Base-by-base conservation (phyloP, 2,329 filamentous ascomycete species). In the Albophoma yamanashiensis region DNA sequence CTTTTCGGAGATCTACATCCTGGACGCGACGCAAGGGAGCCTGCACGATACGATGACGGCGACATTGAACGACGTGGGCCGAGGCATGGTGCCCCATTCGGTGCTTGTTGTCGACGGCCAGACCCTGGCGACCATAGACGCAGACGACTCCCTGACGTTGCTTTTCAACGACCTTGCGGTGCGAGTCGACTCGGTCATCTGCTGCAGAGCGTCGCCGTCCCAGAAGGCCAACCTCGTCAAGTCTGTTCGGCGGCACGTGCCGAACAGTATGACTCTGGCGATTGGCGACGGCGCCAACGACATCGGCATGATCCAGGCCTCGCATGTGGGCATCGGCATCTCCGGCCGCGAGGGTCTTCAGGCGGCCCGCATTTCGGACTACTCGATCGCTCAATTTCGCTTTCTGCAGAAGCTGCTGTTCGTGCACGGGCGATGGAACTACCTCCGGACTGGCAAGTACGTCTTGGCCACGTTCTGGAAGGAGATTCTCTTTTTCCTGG, bases 281-380 rank as follows among this genome's bases (percentile, higher is more conserved):
- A 96, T 97, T 62, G 92, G 92, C 2, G 92, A 97, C 70, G 92
- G 92, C 50, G 92, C 92, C 55, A 97, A 97, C 69, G 92, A 97
- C 68, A 87, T 97, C 67, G 92, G 92, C 59, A 97, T 97, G 92
- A 96, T 97, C 56, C 90, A 93, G 66, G 90, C 80, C 7, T 79
- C 80, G 0, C 92, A 96, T 69, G 91, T 97, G 15, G 92, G 92
- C 15, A 87, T 97, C 53, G 92, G 92, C 15, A 93, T 97, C 58
- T 93, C 91, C 0, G 92, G 92, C 1, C 94, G 93, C 69, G 92
- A 97, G 74, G 92, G 92, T 0, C 78, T 96, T 1, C 92, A 96
- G 72, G 92, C 92, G 8, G 91, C 92, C 0, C 84, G 92, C 62
- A 92, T 93, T 2, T 91, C 91, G 0, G 92, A 97, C 72, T 97